Conservation (phyloP, 495 filamentous ascomycete species). For the Clohesyomyces aquaticus region DNA sequence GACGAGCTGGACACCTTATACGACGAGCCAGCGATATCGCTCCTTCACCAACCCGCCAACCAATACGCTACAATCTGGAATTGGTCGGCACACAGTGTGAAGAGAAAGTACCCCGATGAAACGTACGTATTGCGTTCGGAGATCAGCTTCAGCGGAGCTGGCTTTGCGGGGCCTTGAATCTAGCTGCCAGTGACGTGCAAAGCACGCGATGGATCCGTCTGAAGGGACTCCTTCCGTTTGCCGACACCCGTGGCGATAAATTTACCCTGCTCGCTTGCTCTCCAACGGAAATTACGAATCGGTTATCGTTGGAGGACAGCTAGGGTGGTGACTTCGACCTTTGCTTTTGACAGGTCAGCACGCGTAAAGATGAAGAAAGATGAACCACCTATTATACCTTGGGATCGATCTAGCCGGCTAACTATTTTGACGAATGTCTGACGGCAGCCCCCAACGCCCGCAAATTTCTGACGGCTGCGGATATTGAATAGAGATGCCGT, state of each 20-base stretch:
- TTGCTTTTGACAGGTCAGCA: slow-evolving; percentile 31
- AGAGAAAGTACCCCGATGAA: neutral
- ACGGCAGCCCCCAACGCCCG: neutral
- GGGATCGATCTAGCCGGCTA: neutral
- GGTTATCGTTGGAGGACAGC: slow-evolving; percentile 28
- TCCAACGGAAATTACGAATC: slow-evolving; percentile 27
- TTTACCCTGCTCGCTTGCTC: slow-evolving; percentile 24
- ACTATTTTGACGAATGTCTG: neutral
- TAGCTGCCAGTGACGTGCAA: slow-evolving; percentile 4
- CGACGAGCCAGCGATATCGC: slow-evolving; percentile 34
- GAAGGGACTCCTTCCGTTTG: slow-evolving; percentile 18
- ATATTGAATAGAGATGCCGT: neutral
- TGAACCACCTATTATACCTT: slow-evolving; percentile 19
- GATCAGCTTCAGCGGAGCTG: neutral
- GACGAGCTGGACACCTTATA: slow-evolving; percentile 33
- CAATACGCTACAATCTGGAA: slow-evolving; percentile 6
- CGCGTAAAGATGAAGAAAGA: slow-evolving; percentile 8
- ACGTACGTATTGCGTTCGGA: slow-evolving; percentile 29
- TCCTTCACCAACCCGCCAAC: neutral
- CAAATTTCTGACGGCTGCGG: slow-evolving; percentile 3
- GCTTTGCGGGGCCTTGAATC: neutral
- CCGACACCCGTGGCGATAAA: slow-evolving; percentile 28
- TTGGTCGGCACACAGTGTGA: neutral
- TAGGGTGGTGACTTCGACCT: slow-evolving; percentile 15
- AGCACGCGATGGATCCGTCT: slow-evolving; percentile 8